Evolutionary conservation across 1,284 basidiomycete genomes (phyloP), one percentile per base, ranked within the genome.

Genomic region (Ceratobasidium theobromae): DNA sequence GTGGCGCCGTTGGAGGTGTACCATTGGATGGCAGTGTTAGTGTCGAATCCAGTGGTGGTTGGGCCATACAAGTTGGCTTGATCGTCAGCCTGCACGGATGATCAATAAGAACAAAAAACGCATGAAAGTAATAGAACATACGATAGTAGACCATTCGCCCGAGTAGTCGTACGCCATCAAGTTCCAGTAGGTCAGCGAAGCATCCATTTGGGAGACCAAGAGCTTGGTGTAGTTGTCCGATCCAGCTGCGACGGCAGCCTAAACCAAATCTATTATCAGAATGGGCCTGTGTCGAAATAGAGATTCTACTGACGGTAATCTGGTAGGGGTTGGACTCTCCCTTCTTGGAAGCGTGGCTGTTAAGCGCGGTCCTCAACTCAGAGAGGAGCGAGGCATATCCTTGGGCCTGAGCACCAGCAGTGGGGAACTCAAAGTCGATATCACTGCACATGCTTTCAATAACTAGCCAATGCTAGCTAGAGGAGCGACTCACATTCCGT

Each of bases 161-260:
- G 87, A 81, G 72, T 88, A 89, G 71, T 92, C 89, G 70, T 92
- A 92, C 6, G 87, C 86, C 87, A 98, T 97, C 65, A 98, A 76
- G 75, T 96, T 95, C 93, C 93, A 96, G 77, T 89, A 93, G n/a
- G 45, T 84, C 21, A 64, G 27, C 6, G 45, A 64, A 1, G 33
- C 2, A 73, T 94, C 85, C 89, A 96, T 91, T 72, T 88, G 85
- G 8, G 80, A 73, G 16, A 95, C 79, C 11, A 82, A 79, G 21
- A 93, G 80, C 68, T 85, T 81, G 53, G 82, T 79, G 73, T 90
- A 88, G 73, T 91, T 85, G 27, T 79, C 78, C 1, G 81, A 71
- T 25, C 92, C 93, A 64, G 91, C 91, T 0, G 86, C 82, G 9
- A 82, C 82, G 23, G 79, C 79, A 12, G 79, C 71, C 74, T 75